Conservation (phyloP, 225 moss, liverwort and hornwort species). For the Sphagnum contortum region DNA sequence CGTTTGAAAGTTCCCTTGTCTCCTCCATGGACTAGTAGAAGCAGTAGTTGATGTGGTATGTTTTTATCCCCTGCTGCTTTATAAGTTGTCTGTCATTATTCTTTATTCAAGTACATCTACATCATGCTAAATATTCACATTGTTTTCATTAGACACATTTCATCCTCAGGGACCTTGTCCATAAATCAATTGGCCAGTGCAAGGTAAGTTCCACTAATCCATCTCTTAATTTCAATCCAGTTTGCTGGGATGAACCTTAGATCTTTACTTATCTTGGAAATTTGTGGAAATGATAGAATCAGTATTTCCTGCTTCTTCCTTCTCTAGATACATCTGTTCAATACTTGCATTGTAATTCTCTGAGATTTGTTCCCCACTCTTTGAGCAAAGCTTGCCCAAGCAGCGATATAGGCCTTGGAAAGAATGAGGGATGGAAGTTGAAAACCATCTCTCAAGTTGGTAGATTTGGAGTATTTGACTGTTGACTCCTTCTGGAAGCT, state of each 20-base stretch:
- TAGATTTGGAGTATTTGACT: conserved; percentile 95
- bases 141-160: conserved; percentile 51
- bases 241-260: too few relatives aligned
- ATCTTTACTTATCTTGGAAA: too few relatives aligned
- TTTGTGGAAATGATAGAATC: too few relatives aligned
- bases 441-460: conserved; percentile 74
- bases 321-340: too few relatives aligned
- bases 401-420: conserved; percentile 76
- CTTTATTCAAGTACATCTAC: too few relatives aligned
- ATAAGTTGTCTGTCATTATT: too few relatives aligned
- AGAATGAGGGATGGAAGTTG: conserved; percentile 86
- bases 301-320: too few relatives aligned
- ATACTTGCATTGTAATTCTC: too few relatives aligned
- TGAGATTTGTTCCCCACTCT: conserved; percentile 57
- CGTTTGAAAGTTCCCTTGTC: conserved; percentile 48
- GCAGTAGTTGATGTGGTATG: conserved; percentile 61
- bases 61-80: not conserved
- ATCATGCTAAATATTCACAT: too few relatives aligned
- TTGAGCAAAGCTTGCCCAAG: conserved; percentile 81
- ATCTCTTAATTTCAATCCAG: too few relatives aligned
- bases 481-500: conserved; percentile 95
- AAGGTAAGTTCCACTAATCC: conserved; percentile 29
- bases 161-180: conserved; percentile 86
- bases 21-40: conserved; percentile 51
- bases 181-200: conserved; percentile 75